These are phyloP conservation scores for Pestalotiopsis sp. DNA, from an alignment of 2,329 filamentous ascomycete species.

Conservation along the genomic window DNA sequence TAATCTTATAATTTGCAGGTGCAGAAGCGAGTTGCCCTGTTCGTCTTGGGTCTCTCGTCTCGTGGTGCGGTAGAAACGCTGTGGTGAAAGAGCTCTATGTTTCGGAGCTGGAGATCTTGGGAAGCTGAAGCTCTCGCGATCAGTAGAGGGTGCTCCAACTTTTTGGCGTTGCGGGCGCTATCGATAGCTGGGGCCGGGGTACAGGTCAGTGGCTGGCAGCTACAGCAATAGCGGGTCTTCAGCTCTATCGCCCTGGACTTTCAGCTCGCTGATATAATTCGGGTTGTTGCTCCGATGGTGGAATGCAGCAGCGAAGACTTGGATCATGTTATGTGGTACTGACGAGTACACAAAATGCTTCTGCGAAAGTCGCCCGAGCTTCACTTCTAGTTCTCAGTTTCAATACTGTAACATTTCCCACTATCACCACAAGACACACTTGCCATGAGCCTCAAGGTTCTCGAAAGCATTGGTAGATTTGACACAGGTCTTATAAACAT, in stretches of 20 bases:
- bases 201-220: not conserved
- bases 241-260: not conserved
- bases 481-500: too few relatives aligned
- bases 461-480: too few relatives aligned
- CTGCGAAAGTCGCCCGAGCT: too few relatives aligned
- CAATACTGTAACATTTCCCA: too few relatives aligned
- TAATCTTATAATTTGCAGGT: too few relatives aligned
- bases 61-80: not conserved
- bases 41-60: not conserved
- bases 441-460: too few relatives aligned
- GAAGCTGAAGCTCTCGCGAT: not conserved
- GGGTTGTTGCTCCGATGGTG: not conserved
- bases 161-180: constrained; percentile 5
- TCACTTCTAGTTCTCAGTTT: too few relatives aligned
- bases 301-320: not conserved
- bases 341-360: too few relatives aligned
- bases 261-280: not conserved
- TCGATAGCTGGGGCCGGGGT: constrained; percentile 1
- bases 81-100: not conserved
- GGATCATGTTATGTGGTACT: too few relatives aligned
- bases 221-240: constrained; percentile 1
- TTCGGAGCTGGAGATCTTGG: constrained; percentile 4
- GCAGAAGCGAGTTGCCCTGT: too few relatives aligned
- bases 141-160: not conserved
- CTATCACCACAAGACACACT: too few relatives aligned